These are phyloP conservation scores for Alternaria arborescens DNA, from an alignment of 2,329 filamentous ascomycete genomes.

Conservation along the genomic window DNA sequence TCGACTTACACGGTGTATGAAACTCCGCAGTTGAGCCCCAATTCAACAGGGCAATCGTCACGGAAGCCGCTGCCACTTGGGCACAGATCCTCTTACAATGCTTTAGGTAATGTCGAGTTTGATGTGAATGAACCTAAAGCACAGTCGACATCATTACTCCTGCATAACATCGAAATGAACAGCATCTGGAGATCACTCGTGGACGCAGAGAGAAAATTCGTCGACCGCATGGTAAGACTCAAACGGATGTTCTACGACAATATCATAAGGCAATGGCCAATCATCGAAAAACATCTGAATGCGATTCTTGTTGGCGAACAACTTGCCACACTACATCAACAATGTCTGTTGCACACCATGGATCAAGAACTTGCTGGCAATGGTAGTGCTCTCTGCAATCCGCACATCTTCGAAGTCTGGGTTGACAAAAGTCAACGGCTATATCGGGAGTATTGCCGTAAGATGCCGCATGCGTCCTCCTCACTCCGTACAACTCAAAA, in stretches of 20 bases:
- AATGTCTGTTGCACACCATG: slow-evolving; percentile 32
- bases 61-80: slow-evolving; percentile 25
- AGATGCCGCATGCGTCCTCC: slow-evolving; percentile 35
- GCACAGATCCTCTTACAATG: slow-evolving; percentile 21
- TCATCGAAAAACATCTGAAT: slow-evolving; percentile 34
- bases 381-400: slow-evolving; percentile 26
- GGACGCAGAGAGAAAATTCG: slow-evolving; percentile 33
- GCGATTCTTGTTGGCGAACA: slow-evolving; percentile 30
- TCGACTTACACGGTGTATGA: slow-evolving; percentile 29
- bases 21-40: slow-evolving; percentile 3
- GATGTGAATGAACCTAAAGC: background rate
- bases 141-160: background rate
- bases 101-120: slow-evolving; percentile 4
- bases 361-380: slow-evolving; percentile 23
- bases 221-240: slow-evolving; percentile 37
- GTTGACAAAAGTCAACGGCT: slow-evolving; percentile 24
- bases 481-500: slow-evolving; percentile 34
- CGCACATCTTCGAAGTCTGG: slow-evolving; percentile 36
- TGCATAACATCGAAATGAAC: slow-evolving; percentile 29
- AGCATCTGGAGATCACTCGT: slow-evolving; percentile 34
- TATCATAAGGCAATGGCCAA: slow-evolving; percentile 38
- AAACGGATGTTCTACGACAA: slow-evolving; percentile 39
- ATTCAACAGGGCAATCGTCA: slow-evolving; percentile 6
- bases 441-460: slow-evolving; percentile 36
- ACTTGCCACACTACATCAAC: slow-evolving; percentile 28